These are phyloP conservation scores for Taiozyma sp. DNA, from an alignment of 1,139 yeast genomes.

Conservation along the genomic window DNA sequence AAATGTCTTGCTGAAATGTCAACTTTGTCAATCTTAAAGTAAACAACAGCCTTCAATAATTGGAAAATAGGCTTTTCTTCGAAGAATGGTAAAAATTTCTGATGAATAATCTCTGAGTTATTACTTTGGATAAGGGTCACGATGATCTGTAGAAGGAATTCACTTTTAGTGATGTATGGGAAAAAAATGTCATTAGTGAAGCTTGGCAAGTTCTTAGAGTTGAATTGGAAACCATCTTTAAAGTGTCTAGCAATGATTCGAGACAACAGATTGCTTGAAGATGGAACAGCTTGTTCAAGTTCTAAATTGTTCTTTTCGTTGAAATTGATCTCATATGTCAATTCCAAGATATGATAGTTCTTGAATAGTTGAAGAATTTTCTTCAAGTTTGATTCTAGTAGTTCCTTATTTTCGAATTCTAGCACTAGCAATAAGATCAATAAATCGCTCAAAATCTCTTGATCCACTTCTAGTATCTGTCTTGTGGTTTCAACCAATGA, in stretches of 20 bases:
- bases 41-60: conserved; percentile 25
- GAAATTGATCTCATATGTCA: conserved; percentile 15
- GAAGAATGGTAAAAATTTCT: conserved; percentile 12
- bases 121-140: conserved; percentile 19
- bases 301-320: conserved; percentile 12
- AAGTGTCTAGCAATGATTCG: conserved; percentile 10
- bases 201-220: conserved; percentile 21
- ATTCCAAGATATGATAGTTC: conserved; percentile 14
- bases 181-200: conserved; percentile 12
- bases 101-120: conserved; percentile 9
- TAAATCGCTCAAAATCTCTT: conserved; percentile 26
- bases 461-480: conserved; percentile 20
- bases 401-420: conserved; percentile 22
- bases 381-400: conserved; percentile 11
- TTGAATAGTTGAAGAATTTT: conserved; percentile 14
- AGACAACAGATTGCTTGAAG: conserved; percentile 12
- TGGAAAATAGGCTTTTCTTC: conserved; percentile 19
- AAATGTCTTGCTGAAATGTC: conserved; percentile 23
- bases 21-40: conserved; percentile 21
- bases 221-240: conserved; percentile 17
- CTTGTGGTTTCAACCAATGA: conserved; percentile 21
- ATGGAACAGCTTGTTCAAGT: conserved; percentile 12
- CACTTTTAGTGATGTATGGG: conserved; percentile 17
- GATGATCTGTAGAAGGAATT: conserved; percentile 21
- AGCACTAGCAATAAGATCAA: conserved; percentile 32